Conservation (phyloP, 768 basidiomycete species). For the Lyophyllum atratum region DNA sequence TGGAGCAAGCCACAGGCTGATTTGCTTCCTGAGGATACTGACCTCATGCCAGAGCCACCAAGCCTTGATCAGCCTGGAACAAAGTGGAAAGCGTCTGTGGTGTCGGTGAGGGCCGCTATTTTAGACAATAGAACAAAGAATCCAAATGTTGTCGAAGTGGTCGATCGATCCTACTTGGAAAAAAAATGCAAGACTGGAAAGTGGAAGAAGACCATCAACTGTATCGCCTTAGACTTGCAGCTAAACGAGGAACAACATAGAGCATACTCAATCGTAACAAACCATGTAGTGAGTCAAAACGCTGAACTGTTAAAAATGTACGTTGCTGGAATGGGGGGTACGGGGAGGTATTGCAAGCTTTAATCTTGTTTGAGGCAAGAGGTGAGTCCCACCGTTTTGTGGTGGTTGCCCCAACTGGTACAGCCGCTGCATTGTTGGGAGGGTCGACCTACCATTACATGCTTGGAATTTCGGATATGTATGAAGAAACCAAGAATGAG, state of each 20-base stretch:
- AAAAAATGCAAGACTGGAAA: not conserved
- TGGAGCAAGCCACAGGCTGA: not conserved
- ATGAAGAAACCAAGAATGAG: not conserved
- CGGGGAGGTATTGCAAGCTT: conserved; percentile 31
- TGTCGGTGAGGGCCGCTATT: not conserved
- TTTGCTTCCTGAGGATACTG: not conserved
- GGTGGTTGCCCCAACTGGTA: conserved; percentile 27
- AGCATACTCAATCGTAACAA: conserved; percentile 18
- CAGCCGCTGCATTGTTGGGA: conserved; percentile 29
- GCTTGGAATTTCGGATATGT: conserved; percentile 22
- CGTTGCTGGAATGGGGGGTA: conserved; percentile 33
- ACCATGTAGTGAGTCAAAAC: conserved; percentile 11
- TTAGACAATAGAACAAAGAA: not conserved
- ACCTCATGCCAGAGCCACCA: not conserved
- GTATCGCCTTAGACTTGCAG: not conserved
- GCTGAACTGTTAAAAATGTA: conserved; percentile 27
- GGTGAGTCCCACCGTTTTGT: conserved; percentile 1
- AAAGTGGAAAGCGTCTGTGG: not conserved
- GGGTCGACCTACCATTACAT: conserved; percentile 39
- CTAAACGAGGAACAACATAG: conserved; percentile 9
- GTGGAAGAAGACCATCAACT: not conserved
- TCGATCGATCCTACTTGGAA: not conserved
- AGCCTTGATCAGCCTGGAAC: not conserved
- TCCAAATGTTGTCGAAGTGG: not conserved
- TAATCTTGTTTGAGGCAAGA: not conserved